phyloP scores from a whole-genome alignment of 1,139 yeast genomes.

The Hyphopichia pseudoburtonii region DNA sequence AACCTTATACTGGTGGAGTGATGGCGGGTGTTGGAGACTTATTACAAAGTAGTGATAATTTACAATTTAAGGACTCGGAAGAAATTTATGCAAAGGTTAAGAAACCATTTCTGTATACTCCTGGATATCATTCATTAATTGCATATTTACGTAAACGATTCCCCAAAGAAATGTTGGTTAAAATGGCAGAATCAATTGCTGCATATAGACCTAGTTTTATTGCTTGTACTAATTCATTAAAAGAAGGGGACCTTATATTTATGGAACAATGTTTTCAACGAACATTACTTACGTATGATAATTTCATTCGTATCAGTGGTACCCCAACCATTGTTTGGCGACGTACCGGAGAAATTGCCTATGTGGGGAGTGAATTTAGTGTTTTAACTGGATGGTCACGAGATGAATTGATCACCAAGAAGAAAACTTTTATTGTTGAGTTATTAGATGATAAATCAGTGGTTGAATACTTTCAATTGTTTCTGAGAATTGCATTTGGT shows the following conservation, averaged over 20 bases:
- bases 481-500: conserved; percentile 85
- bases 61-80: conserved; percentile 62
- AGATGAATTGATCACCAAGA: conserved; percentile 52
- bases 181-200: conserved; percentile 88
- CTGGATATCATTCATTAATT: conserved; percentile 83
- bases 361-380: conserved; percentile 90
- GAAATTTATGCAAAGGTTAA: conserved; percentile 76
- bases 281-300: conserved; percentile 83
- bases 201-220: conserved; percentile 88
- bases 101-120: conserved; percentile 82
- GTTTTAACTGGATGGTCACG: conserved; percentile 86
- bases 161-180: conserved; percentile 65
- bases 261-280: conserved; percentile 97
- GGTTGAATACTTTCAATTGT: conserved; percentile 82
- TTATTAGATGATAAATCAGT: conserved; percentile 86
- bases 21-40: conserved; percentile 36
- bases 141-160: conserved; percentile 73
- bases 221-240: conserved; percentile 84
- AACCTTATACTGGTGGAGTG: conserved; percentile 50
- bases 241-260: conserved; percentile 87
- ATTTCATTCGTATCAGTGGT: conserved; percentile 78
- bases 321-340: conserved; percentile 97
- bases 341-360: conserved; percentile 91
- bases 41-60: conserved; percentile 12
- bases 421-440: conserved; percentile 79